phyloP scores from a whole-genome alignment of 345 rosid genomes.

The Barbarea vulgaris region DNA sequence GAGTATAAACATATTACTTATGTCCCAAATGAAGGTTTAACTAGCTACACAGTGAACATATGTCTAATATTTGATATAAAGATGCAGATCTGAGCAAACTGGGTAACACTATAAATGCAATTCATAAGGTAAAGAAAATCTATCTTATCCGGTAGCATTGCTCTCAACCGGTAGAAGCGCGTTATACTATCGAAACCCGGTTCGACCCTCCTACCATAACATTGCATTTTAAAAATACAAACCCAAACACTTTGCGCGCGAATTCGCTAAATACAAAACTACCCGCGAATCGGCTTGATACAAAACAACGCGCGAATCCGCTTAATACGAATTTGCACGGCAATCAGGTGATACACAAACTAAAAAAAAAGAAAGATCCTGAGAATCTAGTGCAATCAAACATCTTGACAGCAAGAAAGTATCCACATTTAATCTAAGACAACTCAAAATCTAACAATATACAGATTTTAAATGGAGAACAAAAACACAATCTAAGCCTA shows the following conservation, averaged over 20 bases:
- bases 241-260: background rate
- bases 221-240: background rate
- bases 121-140: conserved; percentile 3
- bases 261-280: background rate
- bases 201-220: conserved; percentile 5
- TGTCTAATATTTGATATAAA: conserved; percentile 3
- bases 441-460: background rate
- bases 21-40: conserved; percentile 14
- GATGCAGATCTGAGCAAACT: conserved; percentile 12
- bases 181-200: background rate
- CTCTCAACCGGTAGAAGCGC: background rate
- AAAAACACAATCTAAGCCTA: background rate
- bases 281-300: too few relatives aligned
- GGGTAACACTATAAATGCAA: conserved; percentile 23
- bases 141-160: background rate
- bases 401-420: background rate
- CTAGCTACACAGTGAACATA: background rate
- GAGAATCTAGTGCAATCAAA: conserved; percentile 22
- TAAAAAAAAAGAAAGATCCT: background rate
- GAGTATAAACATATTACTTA: background rate
- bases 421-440: conserved; percentile 7
- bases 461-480: background rate
- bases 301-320: background rate
- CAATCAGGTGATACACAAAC: conserved; percentile 1
- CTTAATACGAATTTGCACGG: background rate